These are phyloP conservation scores for Gossypium ekmanianum DNA, from an alignment of 345 rosid genomes.

Conservation along the genomic window DNA sequence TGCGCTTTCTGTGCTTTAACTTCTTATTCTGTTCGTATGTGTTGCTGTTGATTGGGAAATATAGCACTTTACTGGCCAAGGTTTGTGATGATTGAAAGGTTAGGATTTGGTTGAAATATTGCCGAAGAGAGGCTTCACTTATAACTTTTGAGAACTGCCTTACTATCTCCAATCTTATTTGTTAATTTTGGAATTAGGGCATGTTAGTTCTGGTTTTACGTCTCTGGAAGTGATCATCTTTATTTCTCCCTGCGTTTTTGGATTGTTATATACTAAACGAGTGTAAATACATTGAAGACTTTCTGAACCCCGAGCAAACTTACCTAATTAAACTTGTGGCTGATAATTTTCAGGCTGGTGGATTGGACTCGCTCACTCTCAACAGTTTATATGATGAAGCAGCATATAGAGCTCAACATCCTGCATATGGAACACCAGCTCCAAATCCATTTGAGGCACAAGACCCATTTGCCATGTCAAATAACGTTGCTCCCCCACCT, in stretches of 20 bases:
- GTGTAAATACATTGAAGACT: neutral
- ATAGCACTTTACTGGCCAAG: neutral
- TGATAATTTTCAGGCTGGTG: constrained; percentile 67
- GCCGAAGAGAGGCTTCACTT: no score
- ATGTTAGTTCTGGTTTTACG: neutral
- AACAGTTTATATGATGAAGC: constrained; percentile 82
- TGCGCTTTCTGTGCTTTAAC: constrained; percentile 13
- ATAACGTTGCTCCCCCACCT: constrained; percentile 42
- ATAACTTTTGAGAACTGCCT: neutral
- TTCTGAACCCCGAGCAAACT: neutral
- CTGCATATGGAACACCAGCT: constrained; percentile 73
- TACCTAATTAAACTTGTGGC: neutral
- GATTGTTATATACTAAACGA: neutral
- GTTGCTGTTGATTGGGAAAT: neutral
- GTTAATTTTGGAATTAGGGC: neutral
- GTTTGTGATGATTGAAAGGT: neutral
- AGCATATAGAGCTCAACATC: constrained; percentile 83
- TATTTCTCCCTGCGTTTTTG: neutral
- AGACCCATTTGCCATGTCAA: constrained; percentile 65
- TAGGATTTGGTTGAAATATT: neutral
- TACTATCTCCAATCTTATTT: neutral
- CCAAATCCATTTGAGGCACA: constrained; percentile 88
- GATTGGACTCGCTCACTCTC: constrained; percentile 81
- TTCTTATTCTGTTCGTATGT: neutral
- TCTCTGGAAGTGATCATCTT: neutral